A percentile compares a stretch with the other conserved stretches of the same genome.
phyloP scores from a whole-genome alignment of 257 asterid species.

The Solanum appendiculatum region DNA sequence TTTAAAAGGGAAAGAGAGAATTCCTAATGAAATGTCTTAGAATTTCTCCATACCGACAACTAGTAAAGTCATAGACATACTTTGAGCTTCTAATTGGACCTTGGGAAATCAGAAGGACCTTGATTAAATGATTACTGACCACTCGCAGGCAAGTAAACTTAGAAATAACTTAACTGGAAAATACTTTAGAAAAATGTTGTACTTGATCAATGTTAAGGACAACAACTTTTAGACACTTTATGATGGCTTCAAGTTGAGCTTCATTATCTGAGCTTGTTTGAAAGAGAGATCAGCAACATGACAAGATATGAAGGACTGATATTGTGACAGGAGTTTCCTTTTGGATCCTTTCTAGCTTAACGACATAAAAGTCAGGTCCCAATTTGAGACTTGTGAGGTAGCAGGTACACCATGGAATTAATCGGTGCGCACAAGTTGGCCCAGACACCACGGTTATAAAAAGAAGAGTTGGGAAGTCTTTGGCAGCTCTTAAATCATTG shows the following conservation, averaged over 20 bases:
- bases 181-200: background rate
- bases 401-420: background rate
- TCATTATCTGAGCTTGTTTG: background rate
- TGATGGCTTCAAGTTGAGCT: background rate
- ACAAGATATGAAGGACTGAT: background rate
- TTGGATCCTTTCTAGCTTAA: background rate
- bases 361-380: background rate
- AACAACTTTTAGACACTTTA: background rate
- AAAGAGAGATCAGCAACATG: background rate
- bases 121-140: background rate
- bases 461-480: background rate
- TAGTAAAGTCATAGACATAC: background rate
- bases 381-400: background rate
- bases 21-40: background rate
- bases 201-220: background rate
- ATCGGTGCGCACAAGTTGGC: background rate
- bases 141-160: background rate
- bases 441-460: background rate
- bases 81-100: background rate
- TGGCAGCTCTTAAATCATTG: background rate
- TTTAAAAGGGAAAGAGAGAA: background rate
- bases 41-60: background rate
- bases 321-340: background rate
- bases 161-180: background rate
- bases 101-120: background rate